Evolutionary conservation across 2,329 filamentous ascomycete species (phyloP), one percentile per base, ranked within the genome.

Genomic region (Penicillium olsonii): DNA sequence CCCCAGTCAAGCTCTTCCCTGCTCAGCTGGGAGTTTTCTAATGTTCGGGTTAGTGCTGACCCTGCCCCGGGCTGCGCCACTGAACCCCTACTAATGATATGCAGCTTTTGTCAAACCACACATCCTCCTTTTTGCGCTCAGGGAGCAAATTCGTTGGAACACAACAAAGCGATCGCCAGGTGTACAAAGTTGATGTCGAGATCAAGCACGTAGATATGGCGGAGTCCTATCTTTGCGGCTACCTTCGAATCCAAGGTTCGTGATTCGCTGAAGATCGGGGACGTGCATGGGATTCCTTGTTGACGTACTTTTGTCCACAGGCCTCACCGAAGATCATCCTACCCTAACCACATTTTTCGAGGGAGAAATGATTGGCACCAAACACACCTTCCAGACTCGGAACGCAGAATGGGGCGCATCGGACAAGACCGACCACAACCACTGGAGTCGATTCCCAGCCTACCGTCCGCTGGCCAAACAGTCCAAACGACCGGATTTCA

Each of bases 301-400:
- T 42, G 33, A 53, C 19, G 20, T 43, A 45, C 31, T 47, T 31
- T 52, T 48, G 40, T 47, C 31, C 54, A 10, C 59, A 96, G 92
- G 92, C 44, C 78, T 99, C 14, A 97, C 94, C 0, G 88, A 95
- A 67, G 92, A 96, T 72, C 92, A 97, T 68, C 92, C 92, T 11
- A 96, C 92, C n/a, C 78, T 99, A 42, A 97, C 92, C 8, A 99
- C 94, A 1, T 99, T 95, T 69, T 99, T 99, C 64, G 92, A 97
- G 73, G 92, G 92, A 69, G 94, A 99, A 73, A 95, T 99, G 46
- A 96, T 99, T 58, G 94, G 94, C 41, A 87, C 85, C 49, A 95
- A 95, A 68, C 92, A 97, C 74, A 87, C 85, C n/a, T 99, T 99
- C 75, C 83, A 87, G 55, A 99, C 94, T 31, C 84, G 88, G 57